Conservation (phyloP, 371 early-diverging fungal species). For the Haplosporangium sp. region DNA sequence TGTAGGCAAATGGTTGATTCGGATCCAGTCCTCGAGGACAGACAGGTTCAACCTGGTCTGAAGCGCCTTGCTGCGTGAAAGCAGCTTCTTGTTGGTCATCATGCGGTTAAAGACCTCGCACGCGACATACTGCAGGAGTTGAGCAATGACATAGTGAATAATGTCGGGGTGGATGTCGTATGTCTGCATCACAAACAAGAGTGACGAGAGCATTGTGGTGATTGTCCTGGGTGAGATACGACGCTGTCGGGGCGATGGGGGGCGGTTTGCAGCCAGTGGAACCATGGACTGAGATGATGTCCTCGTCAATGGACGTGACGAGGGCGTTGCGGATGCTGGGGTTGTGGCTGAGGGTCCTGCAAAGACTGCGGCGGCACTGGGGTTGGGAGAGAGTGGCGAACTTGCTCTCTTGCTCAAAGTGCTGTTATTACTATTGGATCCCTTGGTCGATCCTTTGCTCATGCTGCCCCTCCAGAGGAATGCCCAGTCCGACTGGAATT, state of each 20-base stretch:
- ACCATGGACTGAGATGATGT: slow-evolving; percentile 26
- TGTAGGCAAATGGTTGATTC: slow-evolving; percentile 64
- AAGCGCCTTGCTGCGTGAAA: slow-evolving; percentile 84
- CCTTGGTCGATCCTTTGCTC: slow-evolving; percentile 16
- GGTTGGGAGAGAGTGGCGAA: slow-evolving; percentile 17
- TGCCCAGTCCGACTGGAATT: slow-evolving; percentile 73
- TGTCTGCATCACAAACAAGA: slow-evolving; percentile 68
- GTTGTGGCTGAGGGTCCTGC: slow-evolving; percentile 57
- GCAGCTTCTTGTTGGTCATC: slow-evolving; percentile 74
- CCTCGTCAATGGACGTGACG: slow-evolving; percentile 12
- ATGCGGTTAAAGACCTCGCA: slow-evolving; percentile 88
- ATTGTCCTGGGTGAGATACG: slow-evolving; percentile 70
- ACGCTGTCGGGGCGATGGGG: slow-evolving; percentile 46
- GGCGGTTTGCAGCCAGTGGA: slow-evolving; percentile 23
- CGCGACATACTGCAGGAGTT: slow-evolving; percentile 80
- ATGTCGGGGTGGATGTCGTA: slow-evolving; percentile 78
- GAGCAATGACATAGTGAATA: slow-evolving; percentile 74
- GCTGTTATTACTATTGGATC: slow-evolving; percentile 47
- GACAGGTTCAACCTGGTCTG: slow-evolving; percentile 89
- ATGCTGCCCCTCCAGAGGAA: slow-evolving; percentile 57
- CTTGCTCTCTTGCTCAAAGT: slow-evolving; percentile 67
- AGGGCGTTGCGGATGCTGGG: slow-evolving; percentile 14
- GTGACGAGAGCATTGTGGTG: slow-evolving; percentile 71
- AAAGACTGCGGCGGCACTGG: slow-evolving; percentile 71
- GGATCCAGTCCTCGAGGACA: slow-evolving; percentile 86